phyloP scores from a whole-genome alignment of 2,329 filamentous ascomycete genomes.

The Daldinia eschscholtzii region DNA sequence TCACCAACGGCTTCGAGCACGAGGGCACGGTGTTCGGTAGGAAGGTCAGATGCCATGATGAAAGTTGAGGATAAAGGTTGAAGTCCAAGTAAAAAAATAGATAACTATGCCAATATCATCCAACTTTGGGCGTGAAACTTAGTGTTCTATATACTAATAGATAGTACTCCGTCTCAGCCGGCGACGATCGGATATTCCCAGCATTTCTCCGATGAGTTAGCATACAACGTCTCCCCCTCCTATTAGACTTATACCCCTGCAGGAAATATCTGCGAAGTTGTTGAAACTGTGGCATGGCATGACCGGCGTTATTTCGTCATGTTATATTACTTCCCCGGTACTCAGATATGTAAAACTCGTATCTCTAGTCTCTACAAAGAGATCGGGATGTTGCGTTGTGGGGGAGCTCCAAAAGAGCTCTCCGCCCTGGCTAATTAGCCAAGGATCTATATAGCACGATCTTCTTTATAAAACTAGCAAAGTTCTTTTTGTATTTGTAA shows the following conservation, averaged over 20 bases:
- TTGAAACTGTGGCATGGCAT: neutral
- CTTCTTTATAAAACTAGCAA: no score
- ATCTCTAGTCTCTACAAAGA: neutral
- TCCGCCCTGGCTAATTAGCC: no score
- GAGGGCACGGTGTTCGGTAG: conserved; percentile 48
- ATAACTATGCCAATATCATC: neutral
- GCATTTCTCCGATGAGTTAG: conserved; percentile 23
- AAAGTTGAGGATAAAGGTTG: neutral
- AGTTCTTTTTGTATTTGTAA: no score
- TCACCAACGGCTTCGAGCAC: conserved; percentile 45
- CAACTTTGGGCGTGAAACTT: neutral
- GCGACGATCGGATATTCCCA: conserved; percentile 33
- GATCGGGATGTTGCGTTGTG: no score
- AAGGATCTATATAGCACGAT: no score
- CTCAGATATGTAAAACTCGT: neutral
- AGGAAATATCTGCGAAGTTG: neutral
- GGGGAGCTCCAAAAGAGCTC: no score
- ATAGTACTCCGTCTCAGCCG: neutral
- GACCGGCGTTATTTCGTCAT: neutral
- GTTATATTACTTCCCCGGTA: neutral
- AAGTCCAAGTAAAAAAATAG: neutral
- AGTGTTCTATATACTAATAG: neutral
- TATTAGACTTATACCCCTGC: neutral
- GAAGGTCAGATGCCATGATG: conserved; percentile 38
- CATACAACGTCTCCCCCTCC: neutral